Percentiles rank a stretch among this genome's conserved stretches.
phyloP scores from a whole-genome alignment of 345 rosid genomes.

The Bruguiera parviflora region DNA sequence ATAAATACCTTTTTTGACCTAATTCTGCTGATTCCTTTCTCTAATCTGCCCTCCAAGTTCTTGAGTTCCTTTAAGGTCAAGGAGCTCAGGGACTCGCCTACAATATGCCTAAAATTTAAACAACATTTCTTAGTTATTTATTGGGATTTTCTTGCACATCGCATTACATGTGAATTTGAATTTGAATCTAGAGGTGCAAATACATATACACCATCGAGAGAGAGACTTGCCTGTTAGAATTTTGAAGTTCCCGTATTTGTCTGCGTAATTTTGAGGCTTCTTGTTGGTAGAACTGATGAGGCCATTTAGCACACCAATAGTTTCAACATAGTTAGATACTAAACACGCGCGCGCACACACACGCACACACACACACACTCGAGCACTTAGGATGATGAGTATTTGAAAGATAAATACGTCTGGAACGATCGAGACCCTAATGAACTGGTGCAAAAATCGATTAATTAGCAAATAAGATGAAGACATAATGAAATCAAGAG shows the following conservation, averaged over 20 bases:
- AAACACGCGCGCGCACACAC: no score
- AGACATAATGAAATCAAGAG: no score
- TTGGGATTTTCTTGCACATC: no score
- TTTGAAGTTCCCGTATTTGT: slow-evolving; percentile 21
- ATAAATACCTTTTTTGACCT: slow-evolving; percentile 24
- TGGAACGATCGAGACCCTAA: no score
- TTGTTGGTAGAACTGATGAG: slow-evolving; percentile 22
- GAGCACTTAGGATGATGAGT: no score
- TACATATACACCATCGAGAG: background rate
- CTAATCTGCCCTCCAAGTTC: slow-evolving; percentile 23
- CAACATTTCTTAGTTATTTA: background rate
- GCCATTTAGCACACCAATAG: background rate
- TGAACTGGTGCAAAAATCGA: no score
- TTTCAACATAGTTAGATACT: background rate
- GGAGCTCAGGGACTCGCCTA: slow-evolving; percentile 21
- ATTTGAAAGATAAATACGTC: no score
- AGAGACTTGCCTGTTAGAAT: slow-evolving; percentile 18
- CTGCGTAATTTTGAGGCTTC: slow-evolving; percentile 22
- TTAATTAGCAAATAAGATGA: no score
- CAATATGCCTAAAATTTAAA: slow-evolving; percentile 12
- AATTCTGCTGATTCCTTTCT: slow-evolving; percentile 28
- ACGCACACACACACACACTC: no score
- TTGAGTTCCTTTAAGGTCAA: slow-evolving; percentile 23
- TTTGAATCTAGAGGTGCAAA: background rate
- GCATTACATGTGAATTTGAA: no score